Conservation (phyloP, 768 basidiomycete species). For the Hemileccinum rubropunctum region DNA sequence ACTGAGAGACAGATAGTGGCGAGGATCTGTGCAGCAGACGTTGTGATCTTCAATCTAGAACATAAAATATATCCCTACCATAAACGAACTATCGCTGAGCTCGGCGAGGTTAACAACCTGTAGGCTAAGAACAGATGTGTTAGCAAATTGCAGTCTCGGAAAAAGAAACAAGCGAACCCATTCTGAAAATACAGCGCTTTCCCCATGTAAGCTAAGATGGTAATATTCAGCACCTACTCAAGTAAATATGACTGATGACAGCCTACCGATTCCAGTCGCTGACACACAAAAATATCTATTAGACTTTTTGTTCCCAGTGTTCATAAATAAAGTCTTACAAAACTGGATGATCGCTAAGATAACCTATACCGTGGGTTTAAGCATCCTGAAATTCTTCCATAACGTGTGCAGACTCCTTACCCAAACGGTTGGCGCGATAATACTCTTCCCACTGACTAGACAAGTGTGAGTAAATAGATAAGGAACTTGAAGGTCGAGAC, state of each 20-base stretch:
- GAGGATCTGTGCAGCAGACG: background rate
- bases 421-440: background rate
- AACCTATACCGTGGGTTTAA: background rate
- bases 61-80: background rate
- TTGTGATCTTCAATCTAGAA: background rate
- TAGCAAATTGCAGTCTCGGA: no score
- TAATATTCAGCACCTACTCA: background rate
- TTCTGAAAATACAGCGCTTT: background rate
- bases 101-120: background rate
- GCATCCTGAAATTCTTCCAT: background rate
- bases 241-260: no score
- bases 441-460: conserved; percentile 1
- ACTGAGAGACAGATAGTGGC: background rate
- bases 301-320: no score
- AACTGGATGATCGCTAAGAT: background rate
- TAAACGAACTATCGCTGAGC: background rate
- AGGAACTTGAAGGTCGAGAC: background rate
- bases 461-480: background rate
- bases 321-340: background rate
- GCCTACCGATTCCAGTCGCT: background rate
- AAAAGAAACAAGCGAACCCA: background rate
- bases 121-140: background rate
- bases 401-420: background rate
- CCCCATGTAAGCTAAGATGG: background rate
- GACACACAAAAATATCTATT: no score